Percentiles rank a stretch among this genome's conserved stretches.
Conservation (phyloP, 2,329 filamentous ascomycete species). For the Chlorencoelia australis region DNA sequence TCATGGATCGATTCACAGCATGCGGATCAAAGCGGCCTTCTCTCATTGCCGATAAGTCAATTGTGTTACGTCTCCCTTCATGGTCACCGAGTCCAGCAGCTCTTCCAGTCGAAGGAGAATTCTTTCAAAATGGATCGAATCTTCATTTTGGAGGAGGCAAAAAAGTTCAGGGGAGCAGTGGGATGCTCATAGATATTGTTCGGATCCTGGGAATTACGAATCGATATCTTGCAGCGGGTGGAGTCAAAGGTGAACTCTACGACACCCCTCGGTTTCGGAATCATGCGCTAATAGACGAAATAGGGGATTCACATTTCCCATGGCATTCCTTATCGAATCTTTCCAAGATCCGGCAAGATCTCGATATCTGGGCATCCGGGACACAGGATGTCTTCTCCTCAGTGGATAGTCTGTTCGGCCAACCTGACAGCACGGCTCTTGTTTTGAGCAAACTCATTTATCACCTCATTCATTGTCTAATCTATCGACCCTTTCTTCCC, state of each 20-base stretch:
- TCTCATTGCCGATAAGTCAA: conserved; percentile 67
- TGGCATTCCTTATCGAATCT: conserved; percentile 82
- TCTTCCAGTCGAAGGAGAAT: conserved; percentile 62
- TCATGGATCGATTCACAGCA: conserved; percentile 74
- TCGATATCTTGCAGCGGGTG: conserved; percentile 72
- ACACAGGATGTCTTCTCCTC: conserved; percentile 72
- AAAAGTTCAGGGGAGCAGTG: conserved; percentile 63
- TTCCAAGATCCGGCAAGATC: conserved; percentile 75
- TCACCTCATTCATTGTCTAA: conserved; percentile 75
- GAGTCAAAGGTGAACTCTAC: conserved; percentile 49
- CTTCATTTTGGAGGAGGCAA: conserved; percentile 57
- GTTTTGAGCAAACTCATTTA: conserved; percentile 81
- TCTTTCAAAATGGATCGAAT: conserved; percentile 72
- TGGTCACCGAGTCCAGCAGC: conserved; percentile 55
- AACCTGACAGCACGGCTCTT: conserved; percentile 66
- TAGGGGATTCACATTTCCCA: conserved; percentile 76
- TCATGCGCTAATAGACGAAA: not conserved
- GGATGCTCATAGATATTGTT: conserved; percentile 76
- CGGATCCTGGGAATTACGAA: conserved; percentile 77
- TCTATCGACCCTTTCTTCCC: conserved; percentile 79
- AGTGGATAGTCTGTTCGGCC: conserved; percentile 64
- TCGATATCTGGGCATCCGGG: conserved; percentile 77
- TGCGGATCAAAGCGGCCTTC: conserved; percentile 75
- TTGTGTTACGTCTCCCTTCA: conserved; percentile 64
- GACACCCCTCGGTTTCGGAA: no score